A percentile compares a stretch with the other conserved stretches of the same genome.
Conservation (phyloP, 768 basidiomycete species). For the Leucocoprinus leucothites region DNA sequence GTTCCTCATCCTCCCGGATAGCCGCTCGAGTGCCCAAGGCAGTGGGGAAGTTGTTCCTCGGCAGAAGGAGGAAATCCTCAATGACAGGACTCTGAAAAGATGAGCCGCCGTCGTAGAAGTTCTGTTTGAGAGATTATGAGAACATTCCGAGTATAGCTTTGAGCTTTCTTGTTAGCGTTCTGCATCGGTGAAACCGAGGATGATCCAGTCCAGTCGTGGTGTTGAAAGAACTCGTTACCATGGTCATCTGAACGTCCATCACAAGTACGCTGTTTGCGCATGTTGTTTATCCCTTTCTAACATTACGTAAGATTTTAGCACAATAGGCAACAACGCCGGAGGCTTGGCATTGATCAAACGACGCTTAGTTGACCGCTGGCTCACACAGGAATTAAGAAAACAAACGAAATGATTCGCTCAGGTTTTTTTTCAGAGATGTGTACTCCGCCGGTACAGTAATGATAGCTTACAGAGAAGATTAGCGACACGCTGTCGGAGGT, state of each 20-base stretch:
- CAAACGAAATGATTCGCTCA: too few relatives aligned
- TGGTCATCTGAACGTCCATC: background rate
- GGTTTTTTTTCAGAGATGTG: too few relatives aligned
- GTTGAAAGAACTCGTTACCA: background rate
- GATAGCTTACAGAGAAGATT: too few relatives aligned
- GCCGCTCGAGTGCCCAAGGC: background rate
- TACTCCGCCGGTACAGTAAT: too few relatives aligned
- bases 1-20: background rate
- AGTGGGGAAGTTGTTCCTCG: background rate
- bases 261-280: background rate
- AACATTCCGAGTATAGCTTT: background rate
- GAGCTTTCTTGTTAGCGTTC: background rate
- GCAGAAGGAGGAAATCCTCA: slow-evolving; percentile 1
- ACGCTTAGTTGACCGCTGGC: too few relatives aligned
- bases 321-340: background rate
- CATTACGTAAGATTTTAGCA: too few relatives aligned
- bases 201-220: slow-evolving; percentile 6
- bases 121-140: background rate
- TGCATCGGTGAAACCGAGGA: slow-evolving; percentile 2
- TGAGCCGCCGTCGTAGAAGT: background rate
- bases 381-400: too few relatives aligned
- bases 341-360: background rate
- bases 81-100: slow-evolving; percentile 1
- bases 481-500: too few relatives aligned
- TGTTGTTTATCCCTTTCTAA: background rate